Evolutionary conservation across 306 rosid genomes (phyloP).

Genomic region (Cucumis cinereus): DNA sequence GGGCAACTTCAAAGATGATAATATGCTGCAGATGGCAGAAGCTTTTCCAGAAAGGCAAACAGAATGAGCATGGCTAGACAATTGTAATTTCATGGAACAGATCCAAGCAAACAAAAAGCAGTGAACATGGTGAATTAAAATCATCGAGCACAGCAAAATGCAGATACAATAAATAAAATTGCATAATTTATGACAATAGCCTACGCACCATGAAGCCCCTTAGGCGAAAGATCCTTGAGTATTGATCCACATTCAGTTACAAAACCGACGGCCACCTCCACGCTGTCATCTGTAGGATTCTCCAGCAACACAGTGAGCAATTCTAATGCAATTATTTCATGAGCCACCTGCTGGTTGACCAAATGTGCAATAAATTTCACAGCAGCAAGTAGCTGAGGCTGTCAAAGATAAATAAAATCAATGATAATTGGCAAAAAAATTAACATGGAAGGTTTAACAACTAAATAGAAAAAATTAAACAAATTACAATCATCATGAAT

Average conservation of each 20-base stretch:
- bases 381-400: constrained; percentile 96
- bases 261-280: constrained; percentile 98
- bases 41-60: not conserved
- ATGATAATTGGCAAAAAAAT: not conserved
- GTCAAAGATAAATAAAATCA: constrained; percentile 11
- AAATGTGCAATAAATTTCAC: constrained; percentile 87
- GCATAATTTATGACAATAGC: constrained; percentile 4
- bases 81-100: not conserved
- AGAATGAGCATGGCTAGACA: not conserved
- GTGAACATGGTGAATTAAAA: not conserved
- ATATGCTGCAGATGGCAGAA: not conserved
- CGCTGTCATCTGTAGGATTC: constrained; percentile 89
- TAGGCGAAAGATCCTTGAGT: constrained; percentile 78
- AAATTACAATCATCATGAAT: not conserved
- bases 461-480: not conserved
- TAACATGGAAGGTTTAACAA: not conserved
- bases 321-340: constrained; percentile 82
- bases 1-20: not conserved
- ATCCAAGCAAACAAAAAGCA: not conserved
- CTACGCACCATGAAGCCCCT: constrained; percentile 80
- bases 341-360: constrained; percentile 90
- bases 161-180: not conserved
- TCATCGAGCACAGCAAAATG: not conserved
- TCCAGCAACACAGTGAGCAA: constrained; percentile 78
- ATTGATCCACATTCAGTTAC: constrained; percentile 84